Percentiles rank a stretch among this genome's conserved stretches.
Evolutionary conservation across 106 monocot genomes (phyloP).

Genomic region (Acorus gramineus): DNA sequence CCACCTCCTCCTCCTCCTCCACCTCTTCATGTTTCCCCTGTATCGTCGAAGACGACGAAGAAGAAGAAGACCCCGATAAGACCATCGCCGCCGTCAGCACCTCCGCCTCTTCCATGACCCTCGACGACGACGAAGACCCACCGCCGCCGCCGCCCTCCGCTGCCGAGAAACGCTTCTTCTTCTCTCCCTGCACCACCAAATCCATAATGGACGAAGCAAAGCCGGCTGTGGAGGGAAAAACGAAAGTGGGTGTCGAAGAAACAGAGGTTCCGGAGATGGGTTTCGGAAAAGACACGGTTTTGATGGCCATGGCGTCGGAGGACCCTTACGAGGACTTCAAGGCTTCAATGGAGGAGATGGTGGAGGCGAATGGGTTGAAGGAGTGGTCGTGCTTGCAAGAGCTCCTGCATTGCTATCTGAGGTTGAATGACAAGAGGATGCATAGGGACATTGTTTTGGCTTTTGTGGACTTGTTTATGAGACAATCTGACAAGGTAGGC

Average conservation of each 20-base stretch:
- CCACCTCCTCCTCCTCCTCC: neutral
- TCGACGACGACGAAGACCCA: too few relatives aligned
- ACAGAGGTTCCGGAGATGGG: neutral
- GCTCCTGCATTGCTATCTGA: conserved; percentile 42
- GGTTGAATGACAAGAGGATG: conserved; percentile 35
- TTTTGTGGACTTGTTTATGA: conserved; percentile 39
- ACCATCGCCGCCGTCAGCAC: neutral
- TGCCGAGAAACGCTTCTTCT: conserved; percentile 41
- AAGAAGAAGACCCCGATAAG: conserved; percentile 1
- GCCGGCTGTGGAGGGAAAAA: neutral
- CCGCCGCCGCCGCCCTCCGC: neutral
- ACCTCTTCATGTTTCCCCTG: neutral
- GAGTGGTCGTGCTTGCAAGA: conserved; percentile 35
- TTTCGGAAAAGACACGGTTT: conserved; percentile 18
- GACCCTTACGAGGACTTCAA: conserved; percentile 56
- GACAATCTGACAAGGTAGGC: conserved; percentile 2
- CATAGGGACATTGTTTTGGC: conserved; percentile 42
- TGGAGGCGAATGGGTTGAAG: conserved; percentile 26
- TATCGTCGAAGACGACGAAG: neutral
- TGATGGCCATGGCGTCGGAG: conserved; percentile 20
- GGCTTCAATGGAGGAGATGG: conserved; percentile 65
- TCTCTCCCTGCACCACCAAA: conserved; percentile 39
- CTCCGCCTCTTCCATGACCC: neutral
- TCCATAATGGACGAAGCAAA: conserved; percentile 35
- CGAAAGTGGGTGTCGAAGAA: neutral